phyloP scores from a whole-genome alignment of 345 rosid species.

The Citrus reticulata region DNA sequence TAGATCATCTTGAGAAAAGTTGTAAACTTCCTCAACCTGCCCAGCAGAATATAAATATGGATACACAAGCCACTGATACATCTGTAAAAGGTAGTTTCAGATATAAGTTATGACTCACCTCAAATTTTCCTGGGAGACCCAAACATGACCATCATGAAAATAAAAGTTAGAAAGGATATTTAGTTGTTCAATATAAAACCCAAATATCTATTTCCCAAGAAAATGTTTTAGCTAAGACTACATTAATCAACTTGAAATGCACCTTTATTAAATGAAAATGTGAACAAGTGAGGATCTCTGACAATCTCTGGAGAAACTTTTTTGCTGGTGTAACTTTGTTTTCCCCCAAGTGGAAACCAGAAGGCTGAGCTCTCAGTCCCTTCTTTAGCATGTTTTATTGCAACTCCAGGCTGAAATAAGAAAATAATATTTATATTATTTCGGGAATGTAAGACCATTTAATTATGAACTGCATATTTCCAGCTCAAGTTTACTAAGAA shows the following conservation, averaged over 20 bases:
- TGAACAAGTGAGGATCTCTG: slow-evolving; percentile 90
- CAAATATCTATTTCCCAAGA: neutral
- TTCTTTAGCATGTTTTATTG: slow-evolving; percentile 89
- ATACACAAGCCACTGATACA: slow-evolving; percentile 14
- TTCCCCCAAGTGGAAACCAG: slow-evolving; percentile 98
- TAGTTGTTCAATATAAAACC: slow-evolving; percentile 13
- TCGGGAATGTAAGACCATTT: neutral
- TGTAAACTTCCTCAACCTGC: slow-evolving; percentile 94
- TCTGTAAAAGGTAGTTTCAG: slow-evolving; percentile 10
- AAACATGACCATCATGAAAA: slow-evolving; percentile 27
- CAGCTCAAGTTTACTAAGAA: neutral
- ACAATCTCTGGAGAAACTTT: slow-evolving; percentile 52
- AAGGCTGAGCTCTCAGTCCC: slow-evolving; percentile 96
- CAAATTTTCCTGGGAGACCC: slow-evolving; percentile 71
- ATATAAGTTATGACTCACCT: slow-evolving; percentile 55
- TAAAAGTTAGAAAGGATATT: slow-evolving; percentile 32
- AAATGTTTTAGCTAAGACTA: slow-evolving; percentile 5
- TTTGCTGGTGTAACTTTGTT: slow-evolving; percentile 83
- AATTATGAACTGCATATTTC: neutral
- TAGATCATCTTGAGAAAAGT: slow-evolving; percentile 91
- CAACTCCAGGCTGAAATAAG: slow-evolving; percentile 71
- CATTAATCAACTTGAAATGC: slow-evolving; percentile 11
- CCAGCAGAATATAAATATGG: slow-evolving; percentile 18
- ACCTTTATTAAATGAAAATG: slow-evolving; percentile 72
- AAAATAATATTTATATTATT: slow-evolving; percentile 16